Evolutionary conservation across 352 stramenopile species (phyloP), one percentile per base, ranked within the genome.

Genomic region (Thalassiosira allenii): DNA sequence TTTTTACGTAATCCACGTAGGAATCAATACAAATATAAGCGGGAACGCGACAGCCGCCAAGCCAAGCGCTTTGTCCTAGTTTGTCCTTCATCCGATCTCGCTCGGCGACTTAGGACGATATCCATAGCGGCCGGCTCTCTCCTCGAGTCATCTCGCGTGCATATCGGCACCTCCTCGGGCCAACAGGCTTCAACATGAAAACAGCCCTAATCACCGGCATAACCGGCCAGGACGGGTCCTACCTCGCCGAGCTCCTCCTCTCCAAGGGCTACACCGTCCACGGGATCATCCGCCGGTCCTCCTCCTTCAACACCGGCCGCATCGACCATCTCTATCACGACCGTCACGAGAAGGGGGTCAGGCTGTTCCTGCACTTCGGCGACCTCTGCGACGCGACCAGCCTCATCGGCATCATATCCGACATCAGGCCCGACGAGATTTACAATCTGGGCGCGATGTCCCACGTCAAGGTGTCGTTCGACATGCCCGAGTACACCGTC

Each of bases 391-490:
- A 99, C 89, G 96, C 95, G 59, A 98, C 96, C 11, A 99, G 98
- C 74, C 90, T 99, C 32, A 98, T 97, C 81, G 85, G 75, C 68
- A 98, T 99, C 78, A 96, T 99, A 69, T 90, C 95, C 3, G 91
- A 94, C n/a, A 90, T 98, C n/a, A 94, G 94, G 12, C 97, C 97
- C 0, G 91, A 97, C 70, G 97, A 99, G 89, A 97, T 99, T 76
- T 99, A 99, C 94, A 99, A 99, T 83, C 89, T 99, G 53, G 97
- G 96, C 6, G 97, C 97, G 23, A 99, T 99, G 97, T 98, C 95
- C 85, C 97, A 99, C 85, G 97, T 99, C 51, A 98, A 98, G 79
- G 97, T 99, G 30, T 99, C 97, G 6, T 99, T 99, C 73, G 97
- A 99, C 76, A 98, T 99, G 96, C 96, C 96, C 14, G 97, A 99